A percentile compares a stretch with the other conserved stretches of the same genome.
phyloP scores from a whole-genome alignment of 2,329 filamentous ascomycete genomes.

The Exutisphaerella laricina region DNA sequence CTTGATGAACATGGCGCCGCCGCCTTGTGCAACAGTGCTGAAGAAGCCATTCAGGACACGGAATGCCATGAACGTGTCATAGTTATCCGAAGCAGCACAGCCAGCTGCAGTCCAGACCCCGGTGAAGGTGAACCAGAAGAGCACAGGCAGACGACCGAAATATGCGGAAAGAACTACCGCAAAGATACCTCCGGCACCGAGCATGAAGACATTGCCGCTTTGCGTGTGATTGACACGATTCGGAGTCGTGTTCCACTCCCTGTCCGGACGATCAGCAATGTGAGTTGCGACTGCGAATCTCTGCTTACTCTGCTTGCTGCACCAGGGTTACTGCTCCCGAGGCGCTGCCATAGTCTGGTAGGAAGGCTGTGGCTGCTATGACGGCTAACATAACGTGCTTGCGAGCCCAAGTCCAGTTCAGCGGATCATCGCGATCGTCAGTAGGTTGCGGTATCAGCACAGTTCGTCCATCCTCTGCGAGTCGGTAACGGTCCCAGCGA shows the following conservation, averaged over 20 bases:
- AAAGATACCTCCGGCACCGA: slow-evolving; percentile 40
- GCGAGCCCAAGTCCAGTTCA: slow-evolving; percentile 30
- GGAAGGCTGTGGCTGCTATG: slow-evolving; percentile 9
- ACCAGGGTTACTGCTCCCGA: slow-evolving; percentile 11
- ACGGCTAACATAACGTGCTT: slow-evolving; percentile 36
- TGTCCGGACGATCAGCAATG: too few species aligned
- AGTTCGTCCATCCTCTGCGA: slow-evolving; percentile 26
- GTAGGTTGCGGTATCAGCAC: slow-evolving; percentile 24
- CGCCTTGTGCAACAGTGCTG: slow-evolving; percentile 13
- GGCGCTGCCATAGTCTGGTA: slow-evolving; percentile 14
- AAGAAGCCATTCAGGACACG: slow-evolving; percentile 42
- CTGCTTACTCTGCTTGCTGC: slow-evolving; percentile 6
- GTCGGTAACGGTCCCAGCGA: slow-evolving; percentile 36
- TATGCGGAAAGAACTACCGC: slow-evolving; percentile 40
- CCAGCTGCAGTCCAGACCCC: slow-evolving; percentile 38
- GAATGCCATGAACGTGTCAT: slow-evolving; percentile 39
- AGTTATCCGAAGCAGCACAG: slow-evolving; percentile 35
- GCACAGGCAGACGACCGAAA: slow-evolving; percentile 42
- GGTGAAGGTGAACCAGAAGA: slow-evolving; percentile 38
- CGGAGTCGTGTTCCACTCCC: slow-evolving; percentile 9
- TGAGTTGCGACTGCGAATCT: too few species aligned
- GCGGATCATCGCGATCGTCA: slow-evolving; percentile 19
- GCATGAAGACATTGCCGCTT: slow-evolving; percentile 33
- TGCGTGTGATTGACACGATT: slow-evolving; percentile 10
- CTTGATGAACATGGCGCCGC: slow-evolving; percentile 16